Base-by-base conservation (phyloP, 192 early-diverging fungal species). In the Phlyctochytrium bullatum region DNA sequence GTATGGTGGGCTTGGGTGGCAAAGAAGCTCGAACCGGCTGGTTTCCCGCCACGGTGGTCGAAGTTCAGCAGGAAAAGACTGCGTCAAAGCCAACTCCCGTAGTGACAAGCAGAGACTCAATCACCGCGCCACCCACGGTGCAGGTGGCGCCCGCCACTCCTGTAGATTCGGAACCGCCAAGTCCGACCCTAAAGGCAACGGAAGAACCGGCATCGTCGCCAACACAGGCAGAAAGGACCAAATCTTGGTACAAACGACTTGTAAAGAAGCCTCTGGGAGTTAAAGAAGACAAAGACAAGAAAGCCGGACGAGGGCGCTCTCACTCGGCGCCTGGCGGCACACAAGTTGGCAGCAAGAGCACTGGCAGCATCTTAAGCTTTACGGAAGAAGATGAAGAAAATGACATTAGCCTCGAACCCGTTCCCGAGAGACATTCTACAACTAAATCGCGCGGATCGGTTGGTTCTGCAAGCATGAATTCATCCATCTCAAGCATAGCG, bases 1-100 rank as follows among this genome's bases (percentile, higher is more conserved):
- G 83, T 12, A 78, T 80, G 72, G 78, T 69, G 20, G 69, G 72
- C 27, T 66, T 82, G 28, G 78, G 72, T 28, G 72, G 68, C 14
- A 84, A 84, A 47, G 36, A 62, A 12, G 69, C 83, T 6, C 35
- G 62, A 23, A 62, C 69, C 17, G 83, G 83, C 0, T 85, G 83
- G 83, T 85, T 85, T 68, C 83, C 83, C 3, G 69, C 76, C 2
- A 78, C 68, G 4, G 14, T 78, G 25, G 72, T 81, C 50, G 54
- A 57, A 10, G 54, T 57, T 57, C 4, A 6, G 6, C 12, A 14
- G 27, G 54, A 57, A 14, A 14, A 25, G 27, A 10, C 40, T 31
- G 61, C 65, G 27, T 61, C 35, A 4, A 64, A 16, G 27, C 3
- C 64, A 14, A 65, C 31, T 23, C 54, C 35, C 2, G 27, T n/a